phyloP scores from a whole-genome alignment of 1,284 basidiomycete genomes.

The Vanrija pseudolonga region DNA sequence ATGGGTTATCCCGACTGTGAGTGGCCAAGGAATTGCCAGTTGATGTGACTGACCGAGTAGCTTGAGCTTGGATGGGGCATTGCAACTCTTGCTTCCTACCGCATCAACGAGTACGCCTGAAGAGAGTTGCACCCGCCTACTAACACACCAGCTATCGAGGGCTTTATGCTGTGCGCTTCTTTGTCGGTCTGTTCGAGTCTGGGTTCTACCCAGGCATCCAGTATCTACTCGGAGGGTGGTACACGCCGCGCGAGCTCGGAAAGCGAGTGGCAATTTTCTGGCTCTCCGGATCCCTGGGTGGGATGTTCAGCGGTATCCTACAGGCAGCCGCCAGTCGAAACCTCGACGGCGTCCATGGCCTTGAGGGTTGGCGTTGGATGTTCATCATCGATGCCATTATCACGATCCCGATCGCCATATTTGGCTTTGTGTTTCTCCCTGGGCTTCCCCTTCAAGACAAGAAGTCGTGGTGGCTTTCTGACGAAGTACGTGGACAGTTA shows the following conservation, averaged over 20 bases:
- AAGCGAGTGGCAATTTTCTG: conserved; percentile 7
- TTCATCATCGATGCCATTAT: conserved; percentile 31
- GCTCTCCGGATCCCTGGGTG: conserved; percentile 8
- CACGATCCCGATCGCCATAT: conserved; percentile 13
- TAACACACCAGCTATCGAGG: conserved; percentile 32
- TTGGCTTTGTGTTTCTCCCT: conserved; percentile 12
- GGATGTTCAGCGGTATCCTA: conserved; percentile 11
- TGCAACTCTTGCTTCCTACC: conserved; percentile 12
- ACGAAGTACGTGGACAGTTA: not conserved
- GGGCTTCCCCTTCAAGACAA: conserved; percentile 19
- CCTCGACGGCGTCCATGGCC: conserved; percentile 31
- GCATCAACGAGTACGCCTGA: conserved; percentile 8
- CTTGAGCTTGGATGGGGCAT: conserved; percentile 11
- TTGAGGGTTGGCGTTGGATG: conserved; percentile 41
- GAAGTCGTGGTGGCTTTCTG: conserved; percentile 28
- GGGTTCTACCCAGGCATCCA: conserved; percentile 67
- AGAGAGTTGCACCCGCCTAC: too few species aligned
- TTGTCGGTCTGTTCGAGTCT: conserved; percentile 68
- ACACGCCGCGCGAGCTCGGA: conserved; percentile 7
- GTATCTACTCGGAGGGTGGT: conserved; percentile 60
- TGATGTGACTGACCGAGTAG: not conserved
- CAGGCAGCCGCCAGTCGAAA: conserved; percentile 18
- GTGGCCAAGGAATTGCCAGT: not conserved
- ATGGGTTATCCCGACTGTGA: not conserved
- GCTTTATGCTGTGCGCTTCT: conserved; percentile 68